These are phyloP conservation scores for Canariomyces notabilis DNA, from an alignment of 2,329 filamentous ascomycete species.

Conservation along the genomic window DNA sequence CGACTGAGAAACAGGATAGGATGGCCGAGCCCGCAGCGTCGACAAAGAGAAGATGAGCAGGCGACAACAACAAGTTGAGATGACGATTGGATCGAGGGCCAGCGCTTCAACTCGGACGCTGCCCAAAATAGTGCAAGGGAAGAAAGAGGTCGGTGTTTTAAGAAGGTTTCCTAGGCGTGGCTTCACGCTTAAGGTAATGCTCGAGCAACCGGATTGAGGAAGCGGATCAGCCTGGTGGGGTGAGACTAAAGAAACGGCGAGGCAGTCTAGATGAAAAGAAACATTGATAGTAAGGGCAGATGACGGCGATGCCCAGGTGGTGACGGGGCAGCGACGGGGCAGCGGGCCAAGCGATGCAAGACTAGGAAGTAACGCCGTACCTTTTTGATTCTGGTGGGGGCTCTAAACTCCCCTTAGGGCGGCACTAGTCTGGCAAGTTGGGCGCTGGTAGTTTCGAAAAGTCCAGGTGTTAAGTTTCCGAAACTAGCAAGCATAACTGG, in stretches of 20 bases:
- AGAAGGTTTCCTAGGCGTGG: no score
- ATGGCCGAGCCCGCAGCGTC: background rate
- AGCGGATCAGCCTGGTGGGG: no score
- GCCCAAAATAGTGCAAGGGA: no score
- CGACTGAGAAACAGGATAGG: no score
- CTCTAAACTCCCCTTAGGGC: conserved; percentile 7
- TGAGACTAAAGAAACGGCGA: conserved; percentile 4
- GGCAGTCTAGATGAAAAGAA: conserved; percentile 13
- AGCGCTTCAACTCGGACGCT: no score
- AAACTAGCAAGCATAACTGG: conserved; percentile 30
- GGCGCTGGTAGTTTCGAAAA: conserved; percentile 31
- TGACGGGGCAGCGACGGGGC: conserved; percentile 3
- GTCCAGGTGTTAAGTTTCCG: conserved; percentile 32
- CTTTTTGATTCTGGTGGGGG: conserved; percentile 4
- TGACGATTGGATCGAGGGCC: no score
- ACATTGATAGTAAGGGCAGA: conserved; percentile 8
- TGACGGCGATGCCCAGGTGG: conserved; percentile 5
- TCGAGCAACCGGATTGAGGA: no score
- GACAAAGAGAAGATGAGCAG: background rate
- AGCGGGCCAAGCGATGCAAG: conserved; percentile 10
- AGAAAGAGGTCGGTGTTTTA: no score
- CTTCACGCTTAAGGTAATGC: no score
- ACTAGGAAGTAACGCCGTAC: conserved; percentile 10
- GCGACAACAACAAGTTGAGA: background rate
- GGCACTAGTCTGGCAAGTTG: conserved; percentile 27